Base-by-base conservation (phyloP, 192 early-diverging fungal genomes). In the Backusella liffmaniae region DNA sequence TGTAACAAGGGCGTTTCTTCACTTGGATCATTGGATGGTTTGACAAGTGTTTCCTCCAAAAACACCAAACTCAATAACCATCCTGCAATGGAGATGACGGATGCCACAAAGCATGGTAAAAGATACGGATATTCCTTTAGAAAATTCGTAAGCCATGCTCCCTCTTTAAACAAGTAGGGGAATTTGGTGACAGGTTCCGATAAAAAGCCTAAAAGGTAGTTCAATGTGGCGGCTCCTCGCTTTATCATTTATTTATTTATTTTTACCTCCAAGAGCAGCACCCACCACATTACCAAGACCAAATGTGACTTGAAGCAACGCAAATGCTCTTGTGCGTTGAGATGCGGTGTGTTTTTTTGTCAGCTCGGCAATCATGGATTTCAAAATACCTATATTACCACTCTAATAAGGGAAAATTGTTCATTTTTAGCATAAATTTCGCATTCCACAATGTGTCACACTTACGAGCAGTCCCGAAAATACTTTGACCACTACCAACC, bases 301-400 rank as follows among this genome's bases (percentile, higher is more conserved):
- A 83, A 88, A 90, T 3, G 78, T 79, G 7, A 91, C 81, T 56
- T 89, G 92, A 67, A 92, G 80, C 13, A 93, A 23, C 4, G 87
- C 80, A 81, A 95, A 95, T 39, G 90, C 92, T 59, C 59, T 44
- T 5, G 81, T 73, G 30, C 74, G 65, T 10, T 88, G 75, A 0
- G 85, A 76, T 41, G 87, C 84, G 56, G 92, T 92, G 8, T 86
- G 86, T 5, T 87, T 82, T 69, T 93, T 88, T 12, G 93, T 89
- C 32, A 96, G 82, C 80, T 96, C 95, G 8, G 88, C 91, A 44
- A 95, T 75, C 26, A 92, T 85, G 13, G 88, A 44, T 65, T 93
- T 95, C 32, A 90, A 82, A 18, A 94, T 90, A 5, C 92, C 88
- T 15, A 87, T 77, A 74, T 88, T 91, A 0, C 88, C 92, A 68